Evolutionary conservation across 2,329 filamentous ascomycete species (phyloP).

Genomic region (Talaromyces islandicus): DNA sequence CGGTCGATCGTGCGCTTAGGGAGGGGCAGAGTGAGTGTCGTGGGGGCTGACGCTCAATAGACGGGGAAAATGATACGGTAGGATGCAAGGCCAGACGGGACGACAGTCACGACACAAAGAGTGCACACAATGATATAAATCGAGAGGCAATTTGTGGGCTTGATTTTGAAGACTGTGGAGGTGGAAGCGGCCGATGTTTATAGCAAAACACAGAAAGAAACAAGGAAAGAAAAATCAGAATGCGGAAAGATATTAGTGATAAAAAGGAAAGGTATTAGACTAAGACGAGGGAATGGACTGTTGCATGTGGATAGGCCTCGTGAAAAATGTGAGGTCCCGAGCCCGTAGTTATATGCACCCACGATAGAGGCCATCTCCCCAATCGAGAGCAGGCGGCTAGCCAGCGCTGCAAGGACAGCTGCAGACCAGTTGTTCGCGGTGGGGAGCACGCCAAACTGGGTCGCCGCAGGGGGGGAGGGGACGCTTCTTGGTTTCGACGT

Average conservation of each 20-base stretch:
- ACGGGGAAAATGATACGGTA: conserved; percentile 10
- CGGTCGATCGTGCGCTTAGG: conserved; percentile 9
- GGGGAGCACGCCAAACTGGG: conserved; percentile 13
- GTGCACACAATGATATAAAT: no score
- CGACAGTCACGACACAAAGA: not conserved
- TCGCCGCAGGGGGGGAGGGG: conserved; percentile 14
- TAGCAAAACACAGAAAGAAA: not conserved
- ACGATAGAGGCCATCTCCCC: conserved; percentile 6
- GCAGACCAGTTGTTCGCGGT: conserved; percentile 15
- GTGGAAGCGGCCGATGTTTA: not conserved
- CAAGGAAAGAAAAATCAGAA: not conserved
- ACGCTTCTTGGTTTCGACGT: not conserved
- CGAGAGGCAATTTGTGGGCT: not conserved
- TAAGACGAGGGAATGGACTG: conserved; percentile 1
- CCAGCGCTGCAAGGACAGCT: conserved; percentile 15
- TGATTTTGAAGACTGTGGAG: not conserved
- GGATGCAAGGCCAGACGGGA: conserved; percentile 11
- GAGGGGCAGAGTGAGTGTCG: conserved; percentile 2
- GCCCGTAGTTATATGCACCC: conserved; percentile 19
- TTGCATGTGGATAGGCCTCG: conserved; percentile 28
- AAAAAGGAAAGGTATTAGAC: conserved; percentile 1
- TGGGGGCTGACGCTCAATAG: conserved; percentile 10
- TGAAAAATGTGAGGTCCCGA: conserved; percentile 22
- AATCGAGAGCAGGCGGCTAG: conserved; percentile 11
- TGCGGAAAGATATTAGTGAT: not conserved